Base-by-base conservation (phyloP, 768 basidiomycete species). In the Crepidotus variabilis region DNA sequence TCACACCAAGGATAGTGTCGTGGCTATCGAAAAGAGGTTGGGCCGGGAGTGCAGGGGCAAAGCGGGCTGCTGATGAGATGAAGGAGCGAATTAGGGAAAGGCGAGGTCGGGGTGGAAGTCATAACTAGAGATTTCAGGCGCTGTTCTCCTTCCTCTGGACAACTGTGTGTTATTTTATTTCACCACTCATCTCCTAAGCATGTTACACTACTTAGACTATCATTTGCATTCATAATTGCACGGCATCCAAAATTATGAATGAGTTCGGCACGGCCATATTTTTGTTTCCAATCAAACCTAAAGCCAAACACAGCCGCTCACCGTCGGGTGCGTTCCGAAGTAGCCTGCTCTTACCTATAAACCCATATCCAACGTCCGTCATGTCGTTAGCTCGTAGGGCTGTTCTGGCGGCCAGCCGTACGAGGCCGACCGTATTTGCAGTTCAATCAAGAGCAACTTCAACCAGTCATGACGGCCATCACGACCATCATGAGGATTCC, bases 21-120 rank as follows among this genome's bases (percentile, higher is more conserved):
- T 96, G 92, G 91, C 72, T 98, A 52, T 77, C 83, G n/a, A 73
- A 70, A 34, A 74, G 86, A 59, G 94, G 94, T 1, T 98, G 93
- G 93, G 86, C 83, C 1, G 87, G 90, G 11, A 75, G 82, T 21
- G 82, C 78, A n/a, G 89, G 90, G 4, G 78, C 87, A 6, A 78
- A 74, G 62, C 78, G 87, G 35, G 91, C 88, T 11, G 84, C 84
- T 47, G 61, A 67, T 22, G 76, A 82, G 59, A 73, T 81, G 75
- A 69, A 77, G 48, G 78, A 79, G 35, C 75, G 71, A 58, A 53
- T 82, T 47, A 68, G 73, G 60, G 74, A 70, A 56, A 69, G 71
- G 61, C 71, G 72, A 61, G 63, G 33, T 50, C 50, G 46, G 18
- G 24, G 20, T 28, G 24, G 47, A 14, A 21, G 13, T 49, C n/a